Evolutionary conservation across 1,139 yeast genomes (phyloP).

Genomic region (Barnettozyma hawaiiensis): DNA sequence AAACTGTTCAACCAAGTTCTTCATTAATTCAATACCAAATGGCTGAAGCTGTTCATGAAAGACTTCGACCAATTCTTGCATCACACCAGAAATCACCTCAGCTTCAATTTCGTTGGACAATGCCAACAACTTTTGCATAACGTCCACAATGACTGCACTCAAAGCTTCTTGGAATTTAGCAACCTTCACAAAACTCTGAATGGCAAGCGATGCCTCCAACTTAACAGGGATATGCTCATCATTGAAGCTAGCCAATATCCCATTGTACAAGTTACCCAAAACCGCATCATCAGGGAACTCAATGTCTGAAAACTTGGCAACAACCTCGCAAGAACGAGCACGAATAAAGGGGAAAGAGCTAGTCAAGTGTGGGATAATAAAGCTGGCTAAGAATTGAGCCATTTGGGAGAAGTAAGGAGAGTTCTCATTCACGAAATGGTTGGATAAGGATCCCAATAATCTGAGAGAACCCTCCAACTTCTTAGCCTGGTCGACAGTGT

Average conservation of each 20-base stretch:
- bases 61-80: slow-evolving; percentile 93
- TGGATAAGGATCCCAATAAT: slow-evolving; percentile 68
- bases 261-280: slow-evolving; percentile 54
- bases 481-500: slow-evolving; percentile 54
- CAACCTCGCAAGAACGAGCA: slow-evolving; percentile 79
- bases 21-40: slow-evolving; percentile 83
- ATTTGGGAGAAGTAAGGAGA: slow-evolving; percentile 61
- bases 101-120: slow-evolving; percentile 80
- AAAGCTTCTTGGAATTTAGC: slow-evolving; percentile 65
- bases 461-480: slow-evolving; percentile 78
- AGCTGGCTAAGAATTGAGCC: slow-evolving; percentile 59
- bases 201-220: slow-evolving; percentile 77
- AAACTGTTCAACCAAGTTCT: slow-evolving; percentile 74
- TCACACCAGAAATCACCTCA: slow-evolving; percentile 82
- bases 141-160: slow-evolving; percentile 63
- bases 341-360: slow-evolving; percentile 68
- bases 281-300: slow-evolving; percentile 46
- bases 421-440: slow-evolving; percentile 46
- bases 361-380: slow-evolving; percentile 67
- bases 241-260: slow-evolving; percentile 57
- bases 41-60: slow-evolving; percentile 89
- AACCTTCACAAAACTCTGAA: slow-evolving; percentile 69
- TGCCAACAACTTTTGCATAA: slow-evolving; percentile 73
- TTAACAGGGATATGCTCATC: slow-evolving; percentile 68
- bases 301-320: slow-evolving; percentile 64